phyloP scores from a whole-genome alignment of 106 monocot genomes.

The Iris macrosiphon region DNA sequence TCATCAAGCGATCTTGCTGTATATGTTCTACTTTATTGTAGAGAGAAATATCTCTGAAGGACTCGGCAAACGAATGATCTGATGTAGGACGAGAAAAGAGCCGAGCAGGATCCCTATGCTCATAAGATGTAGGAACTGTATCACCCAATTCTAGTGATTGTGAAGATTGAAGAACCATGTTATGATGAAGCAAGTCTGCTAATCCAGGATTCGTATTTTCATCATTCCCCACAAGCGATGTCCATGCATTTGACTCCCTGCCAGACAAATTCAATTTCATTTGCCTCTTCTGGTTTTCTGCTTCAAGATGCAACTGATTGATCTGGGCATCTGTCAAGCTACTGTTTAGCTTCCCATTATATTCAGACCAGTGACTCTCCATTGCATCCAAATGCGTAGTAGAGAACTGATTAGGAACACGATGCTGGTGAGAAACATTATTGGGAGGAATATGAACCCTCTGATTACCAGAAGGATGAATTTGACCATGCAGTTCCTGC shows the following conservation, averaged over 20 bases:
- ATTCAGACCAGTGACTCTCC: slow-evolving; percentile 26
- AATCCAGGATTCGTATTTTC: slow-evolving; percentile 27
- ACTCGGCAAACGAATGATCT: slow-evolving; percentile 25
- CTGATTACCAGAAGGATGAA: slow-evolving; percentile 23
- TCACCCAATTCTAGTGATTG: slow-evolving; percentile 29
- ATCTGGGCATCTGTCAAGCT: slow-evolving; percentile 38
- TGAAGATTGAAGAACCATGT: slow-evolving; percentile 28
- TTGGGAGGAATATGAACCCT: slow-evolving; percentile 25
- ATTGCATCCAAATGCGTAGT: slow-evolving; percentile 16
- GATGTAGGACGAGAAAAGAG: slow-evolving; percentile 26
- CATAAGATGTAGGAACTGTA: slow-evolving; percentile 32
- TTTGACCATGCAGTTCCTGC: slow-evolving; percentile 33
- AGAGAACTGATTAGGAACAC: slow-evolving; percentile 24
- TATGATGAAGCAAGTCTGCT: slow-evolving; percentile 39
- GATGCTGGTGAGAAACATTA: slow-evolving; percentile 26
- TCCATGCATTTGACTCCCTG: slow-evolving; percentile 30
- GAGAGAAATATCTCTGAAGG: slow-evolving; percentile 26
- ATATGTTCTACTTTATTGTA: slow-evolving; percentile 10
- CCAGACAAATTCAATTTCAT: slow-evolving; percentile 15
- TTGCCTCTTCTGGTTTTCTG: slow-evolving; percentile 34
- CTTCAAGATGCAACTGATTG: slow-evolving; percentile 35
- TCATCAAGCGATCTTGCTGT: slow-evolving; percentile 16
- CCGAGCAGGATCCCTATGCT: slow-evolving; percentile 44
- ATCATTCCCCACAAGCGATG: slow-evolving; percentile 21
- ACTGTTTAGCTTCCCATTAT: slow-evolving; percentile 22